These are phyloP conservation scores for Tremella mesenterica DNA, from an alignment of 768 basidiomycete species.

Conservation along the genomic window DNA sequence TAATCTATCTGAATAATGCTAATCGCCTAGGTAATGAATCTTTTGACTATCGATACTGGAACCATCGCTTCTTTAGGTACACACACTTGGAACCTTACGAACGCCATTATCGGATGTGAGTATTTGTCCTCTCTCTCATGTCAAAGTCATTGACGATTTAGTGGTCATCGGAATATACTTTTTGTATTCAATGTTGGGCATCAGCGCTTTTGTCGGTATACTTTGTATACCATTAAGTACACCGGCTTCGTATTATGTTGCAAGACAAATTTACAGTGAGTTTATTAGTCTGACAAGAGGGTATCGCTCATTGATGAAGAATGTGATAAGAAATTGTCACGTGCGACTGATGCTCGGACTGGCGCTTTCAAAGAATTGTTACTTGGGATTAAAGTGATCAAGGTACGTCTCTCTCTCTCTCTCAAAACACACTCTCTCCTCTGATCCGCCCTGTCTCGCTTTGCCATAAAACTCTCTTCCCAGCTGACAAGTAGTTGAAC, in stretches of 20 bases:
- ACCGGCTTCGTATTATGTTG: conserved; percentile 17
- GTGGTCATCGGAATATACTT: conserved; percentile 26
- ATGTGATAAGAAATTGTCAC: conserved; percentile 32
- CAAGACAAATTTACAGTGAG: conserved; percentile 25
- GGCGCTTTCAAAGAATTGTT: conserved; percentile 36
- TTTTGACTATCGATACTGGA: conserved; percentile 33
- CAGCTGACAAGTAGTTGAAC: conserved; percentile 18
- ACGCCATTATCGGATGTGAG: conserved; percentile 21
- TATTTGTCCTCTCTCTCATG: background rate
- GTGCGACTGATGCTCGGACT: conserved; percentile 25
- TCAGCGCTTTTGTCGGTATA: conserved; percentile 35
- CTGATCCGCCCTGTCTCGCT: no score
- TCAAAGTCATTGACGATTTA: conserved; percentile 11
- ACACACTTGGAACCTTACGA: conserved; percentile 21
- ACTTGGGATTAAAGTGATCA: conserved; percentile 37
- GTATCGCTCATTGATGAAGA: conserved; percentile 19
- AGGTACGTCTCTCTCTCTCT: conserved; percentile 14
- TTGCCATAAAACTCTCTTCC: background rate
- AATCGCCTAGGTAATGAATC: no score
- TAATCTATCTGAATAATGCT: background rate
- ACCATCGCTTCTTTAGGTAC: conserved; percentile 25
- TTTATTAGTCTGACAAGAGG: background rate
- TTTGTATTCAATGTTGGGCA: conserved; percentile 33
- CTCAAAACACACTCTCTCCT: background rate
- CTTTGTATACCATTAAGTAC: conserved; percentile 26